Evolutionary conservation across 2,329 filamentous ascomycete species (phyloP).

Genomic region (Fusarium subglutinans): DNA sequence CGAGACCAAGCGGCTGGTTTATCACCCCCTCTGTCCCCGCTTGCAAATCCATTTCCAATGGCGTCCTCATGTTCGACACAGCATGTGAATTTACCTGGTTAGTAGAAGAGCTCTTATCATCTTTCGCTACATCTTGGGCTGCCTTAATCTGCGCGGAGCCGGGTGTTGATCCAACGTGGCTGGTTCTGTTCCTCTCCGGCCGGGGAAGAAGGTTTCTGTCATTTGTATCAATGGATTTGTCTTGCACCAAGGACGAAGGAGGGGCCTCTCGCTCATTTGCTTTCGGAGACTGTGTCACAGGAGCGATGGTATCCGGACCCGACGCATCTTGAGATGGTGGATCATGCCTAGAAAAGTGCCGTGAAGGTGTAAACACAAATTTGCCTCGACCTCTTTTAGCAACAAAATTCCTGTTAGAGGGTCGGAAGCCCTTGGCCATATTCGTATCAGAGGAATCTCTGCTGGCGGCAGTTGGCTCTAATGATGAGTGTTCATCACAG

Average conservation of each 20-base stretch:
- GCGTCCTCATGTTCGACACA: not conserved
- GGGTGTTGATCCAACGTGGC: not conserved
- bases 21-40: not conserved
- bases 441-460: not conserved
- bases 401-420: conserved; percentile 8
- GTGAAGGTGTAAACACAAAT: conserved; percentile 3
- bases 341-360: not conserved
- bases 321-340: not conserved
- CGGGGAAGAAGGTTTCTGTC: not conserved
- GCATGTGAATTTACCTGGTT: not conserved
- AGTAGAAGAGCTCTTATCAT: not conserved
- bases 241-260: not conserved
- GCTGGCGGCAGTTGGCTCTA: not conserved
- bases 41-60: not conserved
- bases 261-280: not conserved
- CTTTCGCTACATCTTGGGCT: not conserved
- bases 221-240: not conserved
- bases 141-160: not conserved
- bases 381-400: conserved; percentile 28
- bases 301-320: not conserved
- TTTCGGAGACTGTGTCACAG: not conserved
- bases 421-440: not conserved
- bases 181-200: not conserved
- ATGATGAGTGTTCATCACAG: conserved; percentile 15
- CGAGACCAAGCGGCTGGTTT: not conserved